Evolutionary conservation across 129 eudicot genomes (phyloP).

Genomic region (Lactuca saligna): DNA sequence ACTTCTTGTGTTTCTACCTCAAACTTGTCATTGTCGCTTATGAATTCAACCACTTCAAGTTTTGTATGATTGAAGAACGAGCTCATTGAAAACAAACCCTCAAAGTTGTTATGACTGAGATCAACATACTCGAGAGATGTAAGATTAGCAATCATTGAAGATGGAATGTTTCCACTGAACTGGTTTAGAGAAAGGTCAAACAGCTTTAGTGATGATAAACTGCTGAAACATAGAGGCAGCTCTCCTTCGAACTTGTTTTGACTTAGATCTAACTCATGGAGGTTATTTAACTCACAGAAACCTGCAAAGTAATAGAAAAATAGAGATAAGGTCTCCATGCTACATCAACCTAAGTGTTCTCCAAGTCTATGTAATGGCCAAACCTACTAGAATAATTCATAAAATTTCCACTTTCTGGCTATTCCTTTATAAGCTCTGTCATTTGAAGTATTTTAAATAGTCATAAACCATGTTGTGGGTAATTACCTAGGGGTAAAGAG

Average conservation of each 20-base stretch:
- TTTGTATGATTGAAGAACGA: conserved; percentile 20
- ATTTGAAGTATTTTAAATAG: background rate
- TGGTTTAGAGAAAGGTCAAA: conserved; percentile 14
- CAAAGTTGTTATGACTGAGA: no score
- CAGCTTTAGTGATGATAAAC: conserved; percentile 20
- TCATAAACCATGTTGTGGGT: no score
- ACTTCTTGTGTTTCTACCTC: conserved; percentile 13
- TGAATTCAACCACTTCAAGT: conserved; percentile 11
- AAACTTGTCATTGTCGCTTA: background rate
- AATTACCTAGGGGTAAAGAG: background rate
- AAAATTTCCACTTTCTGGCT: no score
- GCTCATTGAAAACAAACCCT: background rate
- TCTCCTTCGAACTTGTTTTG: conserved; percentile 3
- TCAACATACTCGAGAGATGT: no score
- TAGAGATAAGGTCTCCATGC: no score
- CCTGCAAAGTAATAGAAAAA: conserved; percentile 4
- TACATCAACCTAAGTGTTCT: no score
- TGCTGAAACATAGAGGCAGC: conserved; percentile 18
- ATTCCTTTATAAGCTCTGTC: no score
- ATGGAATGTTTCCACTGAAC: no score
- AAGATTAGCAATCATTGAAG: no score
- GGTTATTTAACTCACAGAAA: conserved; percentile 21
- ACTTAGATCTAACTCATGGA: conserved; percentile 24
- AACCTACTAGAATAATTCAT: no score
- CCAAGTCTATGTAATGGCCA: no score